Evolutionary conservation across 192 early-diverging fungal species (phyloP), one percentile per base, ranked within the genome.

Genomic region (Entomortierella lignicola): DNA sequence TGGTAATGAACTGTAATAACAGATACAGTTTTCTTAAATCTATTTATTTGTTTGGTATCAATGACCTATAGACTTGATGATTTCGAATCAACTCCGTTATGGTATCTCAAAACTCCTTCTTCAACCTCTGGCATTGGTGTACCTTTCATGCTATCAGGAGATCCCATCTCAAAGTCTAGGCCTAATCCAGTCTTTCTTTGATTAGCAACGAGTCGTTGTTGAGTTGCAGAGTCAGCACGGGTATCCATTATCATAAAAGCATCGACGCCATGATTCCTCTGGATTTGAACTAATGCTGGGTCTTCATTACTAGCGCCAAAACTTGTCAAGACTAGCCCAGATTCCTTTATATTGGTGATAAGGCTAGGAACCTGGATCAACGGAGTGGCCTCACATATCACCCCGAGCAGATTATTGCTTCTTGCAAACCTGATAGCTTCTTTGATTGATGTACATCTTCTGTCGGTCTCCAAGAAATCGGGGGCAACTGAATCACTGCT

Each of bases 371-470:
- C 94, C 80, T 94, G 92, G 34, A 96, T 87, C 85, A 98, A 83
- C 44, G 95, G 94, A 41, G 90, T 91, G 12, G 96, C 93, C 34
- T 94, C 92, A 69, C 94, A 98, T 62, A 99, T 90, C 26, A 99
- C 72, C 4, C 98, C 98, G 12, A 99, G 84, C 27, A 99, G 77
- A 77, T 99, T 95, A 80, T 93, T 95, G 52, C 87, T 85, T 60
- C 94, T 95, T 0, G 96, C 92, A 83, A 99, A 99, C 31, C 92
- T 89, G 58, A 99, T 91, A 3, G 97, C 94, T 71, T 97, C 96
- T 65, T 99, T 99, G 69, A 99, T 89, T 18, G 94, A 93, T 1
- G 81, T 80, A 30, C 85, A 84, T 23, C 83, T 65, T 21, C 69
- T 75, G 29, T 87, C 86, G 17, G 81, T 69, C 25, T 82, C 86